Evolutionary conservation across 306 rosid species (phyloP).

Genomic region (Rosa lucieae): DNA sequence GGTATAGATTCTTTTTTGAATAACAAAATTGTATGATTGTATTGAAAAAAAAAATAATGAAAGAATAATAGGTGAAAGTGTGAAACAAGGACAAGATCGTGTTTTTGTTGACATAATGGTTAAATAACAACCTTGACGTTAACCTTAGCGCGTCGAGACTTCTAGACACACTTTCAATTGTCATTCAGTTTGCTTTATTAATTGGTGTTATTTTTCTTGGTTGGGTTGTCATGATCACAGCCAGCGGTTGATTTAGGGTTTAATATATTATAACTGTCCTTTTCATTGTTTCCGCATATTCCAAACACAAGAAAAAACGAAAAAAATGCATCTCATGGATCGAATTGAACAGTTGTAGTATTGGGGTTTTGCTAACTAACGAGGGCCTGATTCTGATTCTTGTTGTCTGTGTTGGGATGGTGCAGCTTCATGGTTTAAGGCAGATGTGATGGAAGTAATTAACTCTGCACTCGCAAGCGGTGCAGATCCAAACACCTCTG

Average conservation of each 20-base stretch:
- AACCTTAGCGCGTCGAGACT: neutral
- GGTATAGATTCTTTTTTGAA: neutral
- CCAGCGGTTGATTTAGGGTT: neutral
- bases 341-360: neutral
- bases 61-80: neutral
- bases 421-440: conserved; percentile 22
- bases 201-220: neutral
- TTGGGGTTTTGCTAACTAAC: neutral
- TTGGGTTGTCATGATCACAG: neutral
- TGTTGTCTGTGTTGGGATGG: neutral
- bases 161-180: neutral
- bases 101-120: neutral
- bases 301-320: neutral
- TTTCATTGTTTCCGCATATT: neutral
- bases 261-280: neutral
- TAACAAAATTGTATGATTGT: neutral
- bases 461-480: conserved; percentile 22
- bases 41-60: neutral
- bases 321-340: neutral
- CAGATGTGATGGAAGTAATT: conserved; percentile 27
- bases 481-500: conserved; percentile 26
- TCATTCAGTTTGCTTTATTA: neutral
- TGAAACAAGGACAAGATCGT: neutral
- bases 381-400: neutral
- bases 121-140: neutral